Evolutionary conservation across 169 alveolate genomes (phyloP).

Genomic region (Plasmodium inui): DNA sequence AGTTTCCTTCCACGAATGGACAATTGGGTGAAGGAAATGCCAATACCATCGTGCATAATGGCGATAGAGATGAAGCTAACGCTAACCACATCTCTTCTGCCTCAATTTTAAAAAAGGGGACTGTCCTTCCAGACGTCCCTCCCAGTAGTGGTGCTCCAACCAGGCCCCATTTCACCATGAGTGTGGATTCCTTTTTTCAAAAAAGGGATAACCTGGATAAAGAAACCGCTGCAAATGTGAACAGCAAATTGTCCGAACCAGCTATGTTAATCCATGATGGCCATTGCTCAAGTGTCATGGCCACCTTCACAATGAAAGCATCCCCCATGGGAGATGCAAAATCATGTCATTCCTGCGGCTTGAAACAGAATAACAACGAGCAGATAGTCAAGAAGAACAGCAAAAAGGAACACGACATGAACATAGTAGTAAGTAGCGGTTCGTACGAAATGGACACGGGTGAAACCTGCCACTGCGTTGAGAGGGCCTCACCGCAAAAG

Average conservation of each 20-base stretch:
- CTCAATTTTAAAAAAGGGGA: background rate
- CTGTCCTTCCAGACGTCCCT: background rate
- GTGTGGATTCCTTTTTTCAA: background rate
- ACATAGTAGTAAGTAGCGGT: background rate
- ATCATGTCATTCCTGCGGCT: background rate
- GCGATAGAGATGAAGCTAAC: background rate
- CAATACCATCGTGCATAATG: background rate
- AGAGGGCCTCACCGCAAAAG: background rate
- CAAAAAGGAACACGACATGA: conserved; percentile 16
- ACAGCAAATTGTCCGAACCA: background rate
- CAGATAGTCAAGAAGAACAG: background rate
- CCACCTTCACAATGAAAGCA: background rate
- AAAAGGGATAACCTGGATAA: background rate
- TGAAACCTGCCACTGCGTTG: background rate
- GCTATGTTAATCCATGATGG: background rate
- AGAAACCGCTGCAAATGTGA: background rate
- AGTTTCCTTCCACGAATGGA: background rate
- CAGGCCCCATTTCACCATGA: background rate
- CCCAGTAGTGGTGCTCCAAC: background rate
- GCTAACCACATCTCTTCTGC: background rate
- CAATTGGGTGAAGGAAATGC: background rate
- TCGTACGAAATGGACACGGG: background rate
- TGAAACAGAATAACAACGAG: background rate
- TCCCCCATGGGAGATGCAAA: background rate
- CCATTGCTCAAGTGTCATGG: background rate